phyloP scores from a whole-genome alignment of 495 filamentous ascomycete species.

The Trypethelium eluteriae region DNA sequence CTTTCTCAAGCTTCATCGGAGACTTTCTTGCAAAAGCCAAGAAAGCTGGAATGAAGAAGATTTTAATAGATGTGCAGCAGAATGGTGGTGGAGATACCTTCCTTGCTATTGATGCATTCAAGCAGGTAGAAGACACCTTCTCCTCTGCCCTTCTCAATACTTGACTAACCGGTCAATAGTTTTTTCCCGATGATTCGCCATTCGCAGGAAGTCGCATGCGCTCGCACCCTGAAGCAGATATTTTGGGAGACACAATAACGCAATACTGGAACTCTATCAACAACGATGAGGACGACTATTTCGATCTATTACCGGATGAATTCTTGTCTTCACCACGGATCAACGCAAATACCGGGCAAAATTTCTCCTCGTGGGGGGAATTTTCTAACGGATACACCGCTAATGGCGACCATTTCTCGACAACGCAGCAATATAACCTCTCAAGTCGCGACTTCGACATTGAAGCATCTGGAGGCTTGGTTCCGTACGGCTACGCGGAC shows the following conservation, averaged over 20 bases:
- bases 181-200: no score
- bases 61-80: conserved; percentile 47
- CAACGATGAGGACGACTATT: no score
- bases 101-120: conserved; percentile 38
- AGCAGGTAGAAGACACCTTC: no score
- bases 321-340: no score
- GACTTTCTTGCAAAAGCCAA: conserved; percentile 40
- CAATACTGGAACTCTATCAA: no score
- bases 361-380: no score
- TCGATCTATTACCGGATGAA: no score
- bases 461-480: conserved; percentile 28
- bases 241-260: no score
- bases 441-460: conserved; percentile 26
- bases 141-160: no score
- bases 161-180: conserved; percentile 11
- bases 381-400: background rate
- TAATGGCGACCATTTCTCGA: conserved; percentile 42
- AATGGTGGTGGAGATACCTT: conserved; percentile 46
- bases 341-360: no score
- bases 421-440: conserved; percentile 43
- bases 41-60: conserved; percentile 35
- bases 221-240: no score
- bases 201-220: no score
- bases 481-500: conserved; percentile 29
- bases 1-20: conserved; percentile 35